phyloP scores from a whole-genome alignment of 371 early-diverging fungal genomes.

The Rhizopus microsporus region DNA sequence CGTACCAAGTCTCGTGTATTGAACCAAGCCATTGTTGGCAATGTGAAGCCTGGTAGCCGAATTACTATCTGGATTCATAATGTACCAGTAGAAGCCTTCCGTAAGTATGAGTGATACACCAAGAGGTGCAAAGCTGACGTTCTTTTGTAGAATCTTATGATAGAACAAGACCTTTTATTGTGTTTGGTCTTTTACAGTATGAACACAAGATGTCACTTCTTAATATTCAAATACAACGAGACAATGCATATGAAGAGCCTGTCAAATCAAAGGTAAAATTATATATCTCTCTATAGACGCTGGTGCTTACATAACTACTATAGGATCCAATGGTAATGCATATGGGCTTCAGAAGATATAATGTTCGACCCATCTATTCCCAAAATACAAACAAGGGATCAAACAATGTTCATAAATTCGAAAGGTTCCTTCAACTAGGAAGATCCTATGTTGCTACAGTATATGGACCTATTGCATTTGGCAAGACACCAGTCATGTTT shows the following conservation, averaged over 20 bases:
- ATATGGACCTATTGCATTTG: conserved; percentile 90
- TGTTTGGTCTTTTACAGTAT: conserved; percentile 88
- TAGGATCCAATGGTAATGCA: conserved; percentile 86
- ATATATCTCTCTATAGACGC: background rate
- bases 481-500: conserved; percentile 74
- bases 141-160: conserved; percentile 45
- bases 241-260: conserved; percentile 70
- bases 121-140: background rate
- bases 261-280: conserved; percentile 66
- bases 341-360: conserved; percentile 87
- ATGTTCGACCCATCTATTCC: conserved; percentile 84
- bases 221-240: conserved; percentile 76
- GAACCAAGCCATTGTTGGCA: conserved; percentile 57
- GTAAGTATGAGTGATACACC: conserved; percentile 34
- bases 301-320: conserved; percentile 25
- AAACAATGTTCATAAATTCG: conserved; percentile 94
- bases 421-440: conserved; percentile 83
- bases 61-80: conserved; percentile 70
- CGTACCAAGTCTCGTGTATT: conserved; percentile 77
- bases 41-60: conserved; percentile 60
- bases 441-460: conserved; percentile 76
- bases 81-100: conserved; percentile 65
- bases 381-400: conserved; percentile 78
- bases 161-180: conserved; percentile 63
- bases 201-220: conserved; percentile 93